These are phyloP conservation scores for Streptanthus diversifolius DNA, from an alignment of 345 rosid genomes.

Conservation along the genomic window DNA sequence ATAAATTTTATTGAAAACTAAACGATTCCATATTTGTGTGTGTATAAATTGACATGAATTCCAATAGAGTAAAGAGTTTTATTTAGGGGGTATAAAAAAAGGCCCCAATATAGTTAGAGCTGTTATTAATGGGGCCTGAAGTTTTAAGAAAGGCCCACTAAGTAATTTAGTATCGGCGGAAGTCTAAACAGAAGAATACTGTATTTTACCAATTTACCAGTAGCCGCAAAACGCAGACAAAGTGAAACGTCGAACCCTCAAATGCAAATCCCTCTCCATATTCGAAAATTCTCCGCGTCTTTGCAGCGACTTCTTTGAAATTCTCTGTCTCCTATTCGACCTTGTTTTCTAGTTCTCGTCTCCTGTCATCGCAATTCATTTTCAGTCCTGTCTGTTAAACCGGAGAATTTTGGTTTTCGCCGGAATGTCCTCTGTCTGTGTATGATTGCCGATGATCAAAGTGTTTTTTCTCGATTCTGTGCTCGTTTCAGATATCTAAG, in stretches of 20 bases:
- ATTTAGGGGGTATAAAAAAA: no score
- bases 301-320: background rate
- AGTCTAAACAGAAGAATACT: background rate
- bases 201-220: background rate
- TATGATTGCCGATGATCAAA: conserved; percentile 23
- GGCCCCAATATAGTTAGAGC: no score
- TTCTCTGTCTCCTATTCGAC: background rate
- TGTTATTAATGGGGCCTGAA: background rate
- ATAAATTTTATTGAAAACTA: no score
- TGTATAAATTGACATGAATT: no score
- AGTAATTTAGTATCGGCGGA: background rate
- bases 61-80: no score
- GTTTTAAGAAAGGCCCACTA: background rate
- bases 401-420: background rate
- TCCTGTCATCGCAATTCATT: background rate
- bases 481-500: conserved; percentile 26
- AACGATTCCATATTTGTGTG: no score
- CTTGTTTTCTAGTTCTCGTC: background rate
- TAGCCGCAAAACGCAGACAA: background rate
- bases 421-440: background rate
- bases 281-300: conserved; percentile 17
- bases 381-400: background rate
- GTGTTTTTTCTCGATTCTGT: conserved; percentile 5
- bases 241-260: conserved; percentile 22
- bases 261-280: background rate